phyloP scores from a whole-genome alignment of 345 rosid genomes.

The Firmiana major region DNA sequence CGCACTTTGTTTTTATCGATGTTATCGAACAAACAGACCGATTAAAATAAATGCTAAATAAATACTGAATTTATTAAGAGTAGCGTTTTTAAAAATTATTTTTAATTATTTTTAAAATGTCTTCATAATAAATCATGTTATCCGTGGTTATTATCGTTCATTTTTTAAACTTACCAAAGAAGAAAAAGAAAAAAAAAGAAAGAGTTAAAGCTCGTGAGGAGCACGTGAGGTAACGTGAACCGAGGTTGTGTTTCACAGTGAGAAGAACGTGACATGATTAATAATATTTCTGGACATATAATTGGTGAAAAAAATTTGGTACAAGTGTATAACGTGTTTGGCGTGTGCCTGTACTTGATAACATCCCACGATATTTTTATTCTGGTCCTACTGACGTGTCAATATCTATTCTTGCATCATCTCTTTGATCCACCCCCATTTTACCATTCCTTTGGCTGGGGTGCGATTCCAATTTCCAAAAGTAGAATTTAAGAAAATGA shows the following conservation, averaged over 20 bases:
- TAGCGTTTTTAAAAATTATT: no score
- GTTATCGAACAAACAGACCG: not conserved
- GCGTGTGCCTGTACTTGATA: slow-evolving; percentile 14
- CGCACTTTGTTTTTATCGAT: not conserved
- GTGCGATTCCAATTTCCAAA: no score
- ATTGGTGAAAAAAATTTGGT: not conserved
- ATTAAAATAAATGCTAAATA: no score
- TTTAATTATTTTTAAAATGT: no score
- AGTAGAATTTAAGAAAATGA: no score
- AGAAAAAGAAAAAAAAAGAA: no score
- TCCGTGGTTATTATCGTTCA: no score
- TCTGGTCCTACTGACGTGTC: not conserved
- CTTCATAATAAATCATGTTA: no score
- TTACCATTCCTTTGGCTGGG: not conserved
- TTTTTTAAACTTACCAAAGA: no score
- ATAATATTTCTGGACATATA: not conserved
- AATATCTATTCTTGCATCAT: not conserved
- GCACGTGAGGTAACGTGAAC: not conserved
- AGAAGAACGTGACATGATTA: slow-evolving; percentile 29
- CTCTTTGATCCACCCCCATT: not conserved
- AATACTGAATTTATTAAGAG: no score
- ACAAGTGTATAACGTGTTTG: slow-evolving; percentile 12
- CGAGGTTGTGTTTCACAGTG: not conserved
- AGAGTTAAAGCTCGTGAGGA: slow-evolving; percentile 22
- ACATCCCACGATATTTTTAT: slow-evolving; percentile 3